Evolutionary conservation across 495 filamentous ascomycete genomes (phyloP).

Genomic region (Letharia columbiana): DNA sequence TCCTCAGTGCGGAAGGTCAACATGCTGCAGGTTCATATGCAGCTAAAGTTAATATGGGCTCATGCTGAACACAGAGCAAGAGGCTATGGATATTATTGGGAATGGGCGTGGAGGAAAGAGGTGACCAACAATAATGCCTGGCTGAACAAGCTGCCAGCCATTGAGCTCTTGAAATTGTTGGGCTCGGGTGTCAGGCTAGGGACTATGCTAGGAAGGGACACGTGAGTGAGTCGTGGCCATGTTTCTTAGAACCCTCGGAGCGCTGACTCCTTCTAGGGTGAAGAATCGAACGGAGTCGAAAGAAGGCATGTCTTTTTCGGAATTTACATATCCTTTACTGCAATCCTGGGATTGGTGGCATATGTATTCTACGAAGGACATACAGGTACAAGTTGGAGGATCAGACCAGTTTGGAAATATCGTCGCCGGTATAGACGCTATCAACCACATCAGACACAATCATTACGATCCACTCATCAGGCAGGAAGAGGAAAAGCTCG

Average conservation of each 20-base stretch:
- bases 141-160: constrained; percentile 59
- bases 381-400: constrained; percentile 83
- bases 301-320: constrained; percentile 86
- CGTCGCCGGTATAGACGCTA: constrained; percentile 73
- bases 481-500: constrained; percentile 23
- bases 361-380: constrained; percentile 53
- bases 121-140: constrained; percentile 73
- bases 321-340: constrained; percentile 87
- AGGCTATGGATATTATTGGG: constrained; percentile 50
- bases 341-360: constrained; percentile 98
- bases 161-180: constrained; percentile 63
- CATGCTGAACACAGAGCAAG: constrained; percentile 57
- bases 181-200: constrained; percentile 67
- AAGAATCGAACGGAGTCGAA: constrained; percentile 69
- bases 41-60: constrained; percentile 67
- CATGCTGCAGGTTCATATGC: constrained; percentile 67
- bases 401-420: constrained; percentile 98
- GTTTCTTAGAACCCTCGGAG: background rate
- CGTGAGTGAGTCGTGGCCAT: constrained; percentile 49
- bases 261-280: constrained; percentile 46
- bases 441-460: constrained; percentile 60
- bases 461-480: constrained; percentile 32
- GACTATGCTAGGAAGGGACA: constrained; percentile 81
- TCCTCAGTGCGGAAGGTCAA: constrained; percentile 53
- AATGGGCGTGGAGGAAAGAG: constrained; percentile 54